A percentile compares a stretch with the other conserved stretches of the same genome.
Conservation (phyloP, 1,139 yeast genomes). For the Saccharomyces pastorianus region DNA sequence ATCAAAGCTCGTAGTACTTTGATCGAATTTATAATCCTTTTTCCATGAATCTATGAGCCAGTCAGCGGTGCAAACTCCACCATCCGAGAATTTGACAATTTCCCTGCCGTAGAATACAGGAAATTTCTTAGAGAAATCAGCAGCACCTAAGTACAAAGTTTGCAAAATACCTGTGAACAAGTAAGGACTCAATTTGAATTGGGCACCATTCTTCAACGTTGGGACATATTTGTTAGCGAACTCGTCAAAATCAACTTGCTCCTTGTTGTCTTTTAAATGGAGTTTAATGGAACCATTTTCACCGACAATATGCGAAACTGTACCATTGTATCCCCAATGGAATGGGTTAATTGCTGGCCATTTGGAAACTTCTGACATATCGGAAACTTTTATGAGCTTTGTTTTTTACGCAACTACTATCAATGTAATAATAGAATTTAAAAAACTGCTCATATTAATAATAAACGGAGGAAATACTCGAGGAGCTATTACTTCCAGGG, state of each 20-base stretch:
- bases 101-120: slow-evolving; percentile 73
- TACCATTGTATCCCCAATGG: slow-evolving; percentile 39
- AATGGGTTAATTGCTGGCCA: slow-evolving; percentile 29
- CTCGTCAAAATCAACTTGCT: slow-evolving; percentile 29
- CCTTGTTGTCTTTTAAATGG: slow-evolving; percentile 31
- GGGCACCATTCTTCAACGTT: slow-evolving; percentile 38
- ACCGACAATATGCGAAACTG: slow-evolving; percentile 32
- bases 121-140: slow-evolving; percentile 45
- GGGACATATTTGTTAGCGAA: slow-evolving; percentile 40
- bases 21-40: slow-evolving; percentile 33
- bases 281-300: slow-evolving; percentile 35
- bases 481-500: not conserved
- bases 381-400: not conserved
- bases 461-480: not conserved
- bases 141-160: slow-evolving; percentile 56
- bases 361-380: not conserved
- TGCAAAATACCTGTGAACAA: slow-evolving; percentile 71
- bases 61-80: slow-evolving; percentile 70
- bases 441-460: not conserved
- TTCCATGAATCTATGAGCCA: slow-evolving; percentile 47
- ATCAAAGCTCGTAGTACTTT: slow-evolving; percentile 21
- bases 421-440: not conserved
- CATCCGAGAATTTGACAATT: slow-evolving; percentile 49
- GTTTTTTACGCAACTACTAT: not conserved
- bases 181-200: slow-evolving; percentile 53